Evolutionary conservation across 2,329 filamentous ascomycete genomes (phyloP).

Genomic region (Pseudovirgaria hyperparasitica): DNA sequence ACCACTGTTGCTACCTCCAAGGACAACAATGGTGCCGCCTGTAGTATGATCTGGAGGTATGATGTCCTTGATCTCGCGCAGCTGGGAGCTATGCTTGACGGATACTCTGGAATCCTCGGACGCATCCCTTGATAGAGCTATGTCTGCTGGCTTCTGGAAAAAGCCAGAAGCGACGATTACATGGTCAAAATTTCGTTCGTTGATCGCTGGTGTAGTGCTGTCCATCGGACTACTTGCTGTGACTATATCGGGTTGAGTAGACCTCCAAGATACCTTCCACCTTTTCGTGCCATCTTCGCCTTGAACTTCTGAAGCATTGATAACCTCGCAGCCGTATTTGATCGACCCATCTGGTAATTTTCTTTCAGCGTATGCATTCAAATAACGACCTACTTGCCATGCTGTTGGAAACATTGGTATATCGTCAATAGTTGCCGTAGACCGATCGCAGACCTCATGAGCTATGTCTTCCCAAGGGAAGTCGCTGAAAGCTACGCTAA

Average conservation of each 20-base stretch:
- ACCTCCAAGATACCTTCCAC: constrained; percentile 24
- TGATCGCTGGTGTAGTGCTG: constrained; percentile 8
- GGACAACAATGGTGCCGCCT: constrained; percentile 54
- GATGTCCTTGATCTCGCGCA: constrained; percentile 39
- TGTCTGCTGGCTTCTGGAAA: constrained; percentile 39
- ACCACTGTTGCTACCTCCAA: constrained; percentile 75
- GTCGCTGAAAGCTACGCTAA: constrained; percentile 54
- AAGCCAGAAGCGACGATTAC: constrained; percentile 64
- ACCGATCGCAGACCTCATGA: constrained; percentile 4
- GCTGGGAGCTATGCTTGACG: constrained; percentile 55
- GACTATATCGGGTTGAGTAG: too few species aligned
- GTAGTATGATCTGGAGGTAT: constrained; percentile 8
- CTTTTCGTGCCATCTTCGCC: constrained; percentile 13
- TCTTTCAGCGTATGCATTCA: constrained; percentile 48
- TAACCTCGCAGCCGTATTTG: constrained; percentile 32
- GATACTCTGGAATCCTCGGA: background rate
- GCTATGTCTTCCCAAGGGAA: constrained; percentile 49
- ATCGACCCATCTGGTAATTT: constrained; percentile 42
- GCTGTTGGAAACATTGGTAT: constrained; percentile 58
- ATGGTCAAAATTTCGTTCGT: constrained; percentile 46
- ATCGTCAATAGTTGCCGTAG: constrained; percentile 11
- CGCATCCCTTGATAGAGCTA: background rate
- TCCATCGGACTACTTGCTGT: constrained; percentile 11
- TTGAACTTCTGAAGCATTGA: constrained; percentile 11
- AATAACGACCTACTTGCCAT: constrained; percentile 63